Percentiles rank a stretch among this genome's conserved stretches.
phyloP scores from a whole-genome alignment of 495 filamentous ascomycete species.

The Aspergillus carlsbadensis region DNA sequence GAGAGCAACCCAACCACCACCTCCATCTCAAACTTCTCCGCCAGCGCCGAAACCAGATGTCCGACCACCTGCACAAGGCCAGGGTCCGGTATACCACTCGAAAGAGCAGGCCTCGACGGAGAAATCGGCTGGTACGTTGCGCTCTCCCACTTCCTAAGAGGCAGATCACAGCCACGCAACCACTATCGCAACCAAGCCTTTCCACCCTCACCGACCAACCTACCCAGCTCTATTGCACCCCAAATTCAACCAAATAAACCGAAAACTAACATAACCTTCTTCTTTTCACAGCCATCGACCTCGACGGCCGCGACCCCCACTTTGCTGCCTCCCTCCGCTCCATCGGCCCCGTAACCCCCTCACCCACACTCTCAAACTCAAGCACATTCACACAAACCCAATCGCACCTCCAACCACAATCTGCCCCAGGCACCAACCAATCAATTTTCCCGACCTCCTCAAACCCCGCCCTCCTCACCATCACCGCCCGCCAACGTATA shows the following conservation, averaged over 20 bases:
- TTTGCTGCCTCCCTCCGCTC: conserved; percentile 60
- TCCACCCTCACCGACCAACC: neutral
- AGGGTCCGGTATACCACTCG: conserved; percentile 40
- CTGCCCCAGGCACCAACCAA: conserved; percentile 7
- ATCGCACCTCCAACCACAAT: conserved; percentile 9
- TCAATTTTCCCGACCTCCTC: conserved; percentile 47
- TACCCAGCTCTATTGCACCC: neutral
- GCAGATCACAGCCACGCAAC: neutral
- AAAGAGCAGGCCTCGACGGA: conserved; percentile 34
- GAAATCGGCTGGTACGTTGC: conserved; percentile 35
- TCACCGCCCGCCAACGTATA: conserved; percentile 45
- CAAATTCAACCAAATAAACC: neutral
- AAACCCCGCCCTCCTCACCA: conserved; percentile 52
- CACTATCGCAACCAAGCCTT: neutral
- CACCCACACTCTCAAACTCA: conserved; percentile 55
- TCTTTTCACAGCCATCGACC: conserved; percentile 53
- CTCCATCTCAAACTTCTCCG: conserved; percentile 14
- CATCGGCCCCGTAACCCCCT: conserved; percentile 64
- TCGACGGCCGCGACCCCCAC: conserved; percentile 64
- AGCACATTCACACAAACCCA: conserved; percentile 43
- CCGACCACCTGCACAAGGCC: conserved; percentile 30
- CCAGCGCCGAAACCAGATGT: neutral
- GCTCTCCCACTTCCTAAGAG: no score
- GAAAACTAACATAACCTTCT: neutral
- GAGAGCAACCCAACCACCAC: conserved; percentile 18